These are phyloP conservation scores for Aspergillus sclerotialis DNA, from an alignment of 2,329 filamentous ascomycete genomes.

Conservation along the genomic window DNA sequence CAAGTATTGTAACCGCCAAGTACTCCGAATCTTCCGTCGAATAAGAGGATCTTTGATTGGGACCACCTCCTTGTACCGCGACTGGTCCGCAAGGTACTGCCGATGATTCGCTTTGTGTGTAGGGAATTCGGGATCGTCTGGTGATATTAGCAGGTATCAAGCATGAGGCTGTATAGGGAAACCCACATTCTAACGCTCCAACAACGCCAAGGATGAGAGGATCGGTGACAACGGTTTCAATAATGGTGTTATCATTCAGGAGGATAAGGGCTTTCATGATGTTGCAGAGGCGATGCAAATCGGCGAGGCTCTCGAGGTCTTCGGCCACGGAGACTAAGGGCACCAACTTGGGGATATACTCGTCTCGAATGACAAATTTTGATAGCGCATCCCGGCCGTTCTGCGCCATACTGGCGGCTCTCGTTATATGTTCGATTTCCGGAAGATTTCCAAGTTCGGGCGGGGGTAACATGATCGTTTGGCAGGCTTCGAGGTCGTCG, in stretches of 20 bases:
- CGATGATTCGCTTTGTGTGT: constrained; percentile 96
- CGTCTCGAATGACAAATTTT: constrained; percentile 76
- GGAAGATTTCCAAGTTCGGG: constrained; percentile 75
- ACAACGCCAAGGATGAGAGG: constrained; percentile 86
- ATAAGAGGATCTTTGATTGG: constrained; percentile 77
- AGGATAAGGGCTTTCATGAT: constrained; percentile 97
- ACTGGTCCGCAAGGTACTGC: constrained; percentile 81
- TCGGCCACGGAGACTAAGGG: constrained; percentile 84
- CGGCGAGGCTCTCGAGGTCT: constrained; percentile 76
- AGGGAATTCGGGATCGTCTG: constrained; percentile 91
- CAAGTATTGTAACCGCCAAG: constrained; percentile 89
- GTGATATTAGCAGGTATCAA: constrained; percentile 2
- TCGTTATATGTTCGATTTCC: constrained; percentile 80
- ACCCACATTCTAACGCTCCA: constrained; percentile 77
- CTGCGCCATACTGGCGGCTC: constrained; percentile 66
- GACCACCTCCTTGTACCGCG: constrained; percentile 93
- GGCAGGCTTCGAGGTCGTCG: constrained; percentile 73
- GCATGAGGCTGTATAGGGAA: background rate
- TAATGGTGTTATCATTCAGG: constrained; percentile 89
- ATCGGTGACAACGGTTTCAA: constrained; percentile 88
- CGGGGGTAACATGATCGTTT: constrained; percentile 65
- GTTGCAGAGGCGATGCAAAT: constrained; percentile 87
- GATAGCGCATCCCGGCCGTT: constrained; percentile 76
- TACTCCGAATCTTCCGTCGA: constrained; percentile 87
- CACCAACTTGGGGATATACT: constrained; percentile 81